A percentile compares a stretch with the other conserved stretches of the same genome.
Conservation (phyloP, 306 rosid species). For the Aeschynomene evenia region DNA sequence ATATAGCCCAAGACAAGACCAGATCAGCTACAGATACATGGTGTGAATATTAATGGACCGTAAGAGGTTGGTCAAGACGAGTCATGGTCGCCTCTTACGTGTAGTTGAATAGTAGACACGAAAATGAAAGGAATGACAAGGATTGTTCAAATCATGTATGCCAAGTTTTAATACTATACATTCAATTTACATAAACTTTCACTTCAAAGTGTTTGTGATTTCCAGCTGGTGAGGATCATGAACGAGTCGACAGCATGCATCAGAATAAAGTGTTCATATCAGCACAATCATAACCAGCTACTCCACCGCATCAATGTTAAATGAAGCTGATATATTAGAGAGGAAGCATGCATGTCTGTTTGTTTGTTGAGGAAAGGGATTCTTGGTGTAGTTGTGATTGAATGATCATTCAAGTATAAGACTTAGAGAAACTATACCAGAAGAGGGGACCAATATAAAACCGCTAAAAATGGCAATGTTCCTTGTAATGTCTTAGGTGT, state of each 20-base stretch:
- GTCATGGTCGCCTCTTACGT: not conserved
- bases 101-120: not conserved
- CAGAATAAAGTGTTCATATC: not conserved
- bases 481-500: not conserved
- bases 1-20: not conserved
- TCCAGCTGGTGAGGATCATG: too few species aligned
- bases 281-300: not conserved
- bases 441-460: not conserved
- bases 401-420: not conserved
- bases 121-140: not conserved
- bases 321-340: not conserved
- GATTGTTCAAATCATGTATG: not conserved
- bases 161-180: too few species aligned
- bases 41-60: constrained; percentile 31
- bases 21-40: not conserved
- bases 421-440: not conserved
- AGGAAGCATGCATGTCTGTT: not conserved
- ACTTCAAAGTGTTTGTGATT: too few species aligned
- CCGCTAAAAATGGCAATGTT: not conserved
- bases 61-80: not conserved
- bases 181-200: too few species aligned
- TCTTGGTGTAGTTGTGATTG: not conserved
- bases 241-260: too few species aligned
- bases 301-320: constrained; percentile 25
- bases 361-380: not conserved